Conservation (phyloP, 1,284 basidiomycete genomes). For the Cutaneotrichosporon dermatis region DNA sequence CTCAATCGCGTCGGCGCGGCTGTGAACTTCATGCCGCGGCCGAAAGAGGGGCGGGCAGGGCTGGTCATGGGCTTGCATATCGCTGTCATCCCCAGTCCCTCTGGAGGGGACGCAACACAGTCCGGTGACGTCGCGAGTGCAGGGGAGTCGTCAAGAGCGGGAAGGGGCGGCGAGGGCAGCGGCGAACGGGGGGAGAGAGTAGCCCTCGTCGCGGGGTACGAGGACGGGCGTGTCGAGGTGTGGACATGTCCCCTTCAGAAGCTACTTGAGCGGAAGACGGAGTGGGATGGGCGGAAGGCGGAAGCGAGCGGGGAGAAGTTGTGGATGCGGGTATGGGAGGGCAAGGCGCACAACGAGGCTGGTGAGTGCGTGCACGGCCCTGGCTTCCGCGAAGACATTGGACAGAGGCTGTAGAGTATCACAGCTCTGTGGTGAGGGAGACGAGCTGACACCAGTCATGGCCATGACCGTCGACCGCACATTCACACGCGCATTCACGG, state of each 20-base stretch:
- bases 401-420: too few species aligned
- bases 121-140: too few species aligned
- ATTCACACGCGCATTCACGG: conserved; percentile 62
- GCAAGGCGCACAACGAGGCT: conserved; percentile 70
- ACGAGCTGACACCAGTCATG: conserved; percentile 61
- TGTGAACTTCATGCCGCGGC: conserved; percentile 23
- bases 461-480: conserved; percentile 67
- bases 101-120: too few species aligned
- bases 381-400: too few species aligned
- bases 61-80: conserved; percentile 74
- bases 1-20: conserved; percentile 69
- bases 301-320: conserved; percentile 38
- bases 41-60: conserved; percentile 47
- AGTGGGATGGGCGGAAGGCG: conserved; percentile 25
- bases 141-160: background rate
- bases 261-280: background rate
- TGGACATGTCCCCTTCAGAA: conserved; percentile 52
- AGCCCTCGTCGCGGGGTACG: conserved; percentile 66
- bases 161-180: background rate
- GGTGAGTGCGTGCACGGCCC: conserved; percentile 56
- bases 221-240: conserved; percentile 70
- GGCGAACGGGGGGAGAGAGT: conserved; percentile 37
- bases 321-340: conserved; percentile 67
- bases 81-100: conserved; percentile 2
- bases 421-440: background rate